Evolutionary conservation across 2,329 filamentous ascomycete genomes (phyloP).

Genomic region (Colletotrichum gloeosporioides): DNA sequence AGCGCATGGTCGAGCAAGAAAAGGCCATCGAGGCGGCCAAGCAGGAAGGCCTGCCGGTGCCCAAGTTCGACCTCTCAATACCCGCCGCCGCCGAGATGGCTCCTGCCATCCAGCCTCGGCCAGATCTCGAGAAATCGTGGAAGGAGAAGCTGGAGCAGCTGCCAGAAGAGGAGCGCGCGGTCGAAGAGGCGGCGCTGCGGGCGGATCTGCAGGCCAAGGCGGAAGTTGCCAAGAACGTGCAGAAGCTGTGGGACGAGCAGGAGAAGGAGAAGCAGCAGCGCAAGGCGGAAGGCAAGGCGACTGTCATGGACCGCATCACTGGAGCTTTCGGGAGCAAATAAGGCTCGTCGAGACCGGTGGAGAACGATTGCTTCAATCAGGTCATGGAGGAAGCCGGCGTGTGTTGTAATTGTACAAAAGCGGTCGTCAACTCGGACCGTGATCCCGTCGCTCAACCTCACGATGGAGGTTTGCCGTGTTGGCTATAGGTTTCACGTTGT

Average conservation of each 20-base stretch:
- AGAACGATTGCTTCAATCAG: background rate
- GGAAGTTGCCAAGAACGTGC: constrained; percentile 62
- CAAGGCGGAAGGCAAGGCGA: constrained; percentile 60
- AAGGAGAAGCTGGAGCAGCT: constrained; percentile 63
- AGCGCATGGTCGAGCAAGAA: constrained; percentile 86
- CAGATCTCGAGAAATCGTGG: constrained; percentile 56
- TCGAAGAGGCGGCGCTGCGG: constrained; percentile 69
- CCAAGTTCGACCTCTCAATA: constrained; percentile 65
- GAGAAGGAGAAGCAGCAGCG: constrained; percentile 58
- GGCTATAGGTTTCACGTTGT: constrained; percentile 8
- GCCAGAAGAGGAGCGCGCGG: constrained; percentile 59
- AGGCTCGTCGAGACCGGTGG: background rate
- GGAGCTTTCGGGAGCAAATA: constrained; percentile 29
- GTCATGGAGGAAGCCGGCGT: too few relatives aligned
- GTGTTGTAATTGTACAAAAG: background rate
- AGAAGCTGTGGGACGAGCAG: constrained; percentile 61
- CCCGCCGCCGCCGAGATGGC: constrained; percentile 29
- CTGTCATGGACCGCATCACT: constrained; percentile 44
- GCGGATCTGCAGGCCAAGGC: constrained; percentile 67
- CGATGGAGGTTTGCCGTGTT: background rate
- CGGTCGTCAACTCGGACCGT: background rate
- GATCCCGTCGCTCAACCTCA: background rate
- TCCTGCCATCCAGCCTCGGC: constrained; percentile 32
- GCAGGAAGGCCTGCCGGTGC: constrained; percentile 61
- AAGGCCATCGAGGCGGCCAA: constrained; percentile 73